These are phyloP conservation scores for Russula earlei DNA, from an alignment of 768 basidiomycete species.

Conservation along the genomic window DNA sequence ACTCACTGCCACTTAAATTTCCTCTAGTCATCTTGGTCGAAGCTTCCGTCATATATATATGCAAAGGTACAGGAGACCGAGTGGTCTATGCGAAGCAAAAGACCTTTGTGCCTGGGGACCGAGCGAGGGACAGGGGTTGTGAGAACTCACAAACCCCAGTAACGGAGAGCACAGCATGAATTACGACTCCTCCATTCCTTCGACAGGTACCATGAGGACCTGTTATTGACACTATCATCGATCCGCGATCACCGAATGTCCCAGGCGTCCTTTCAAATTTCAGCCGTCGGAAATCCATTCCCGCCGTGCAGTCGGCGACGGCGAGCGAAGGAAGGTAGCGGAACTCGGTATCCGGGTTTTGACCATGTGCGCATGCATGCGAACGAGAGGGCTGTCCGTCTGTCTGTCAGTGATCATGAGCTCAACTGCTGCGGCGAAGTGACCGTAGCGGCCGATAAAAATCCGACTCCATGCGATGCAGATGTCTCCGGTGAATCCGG, in stretches of 20 bases:
- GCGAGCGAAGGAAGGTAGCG: neutral
- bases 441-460: too few species aligned
- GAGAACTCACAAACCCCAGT: neutral
- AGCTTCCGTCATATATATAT: slow-evolving; percentile 10
- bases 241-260: neutral
- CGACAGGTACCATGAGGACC: neutral
- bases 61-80: neutral
- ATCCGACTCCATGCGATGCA: too few species aligned
- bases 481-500: neutral
- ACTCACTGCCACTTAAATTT: slow-evolving; percentile 12
- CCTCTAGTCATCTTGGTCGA: slow-evolving; percentile 19
- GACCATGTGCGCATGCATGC: too few species aligned
- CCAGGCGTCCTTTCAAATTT: neutral
- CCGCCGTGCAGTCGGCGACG: neutral
- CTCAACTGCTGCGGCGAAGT: too few species aligned
- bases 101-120: neutral
- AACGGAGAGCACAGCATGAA: neutral
- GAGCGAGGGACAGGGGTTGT: slow-evolving; percentile 1
- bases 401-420: too few species aligned
- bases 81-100: neutral
- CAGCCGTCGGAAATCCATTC: too few species aligned
- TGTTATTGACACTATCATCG: neutral
- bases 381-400: too few species aligned
- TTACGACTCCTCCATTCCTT: neutral
- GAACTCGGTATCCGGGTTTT: slow-evolving; percentile 1